Conservation (phyloP, 176 grass and related monocot species). For the Oryza longistaminata region DNA sequence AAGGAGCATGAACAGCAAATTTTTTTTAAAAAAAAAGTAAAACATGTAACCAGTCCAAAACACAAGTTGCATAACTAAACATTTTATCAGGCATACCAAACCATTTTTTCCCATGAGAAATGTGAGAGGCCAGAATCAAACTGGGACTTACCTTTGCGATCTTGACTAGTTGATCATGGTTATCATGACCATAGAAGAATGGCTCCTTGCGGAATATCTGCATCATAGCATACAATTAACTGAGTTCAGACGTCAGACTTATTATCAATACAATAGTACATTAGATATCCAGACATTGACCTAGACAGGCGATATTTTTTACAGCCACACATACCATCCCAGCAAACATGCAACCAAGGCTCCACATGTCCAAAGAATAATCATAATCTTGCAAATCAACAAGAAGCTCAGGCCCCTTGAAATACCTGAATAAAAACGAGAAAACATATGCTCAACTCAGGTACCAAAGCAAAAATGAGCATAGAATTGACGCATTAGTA, state of each 20-base stretch:
- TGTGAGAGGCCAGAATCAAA: background rate
- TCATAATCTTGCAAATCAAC: constrained; percentile 98
- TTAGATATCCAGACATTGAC: constrained; percentile 8
- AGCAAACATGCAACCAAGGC: constrained; percentile 98
- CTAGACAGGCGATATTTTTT: background rate
- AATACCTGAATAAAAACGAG: constrained; percentile 57
- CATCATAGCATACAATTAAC: constrained; percentile 36
- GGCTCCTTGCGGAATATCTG: constrained; percentile 99
- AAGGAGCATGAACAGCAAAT: background rate
- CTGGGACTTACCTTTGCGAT: constrained; percentile 72
- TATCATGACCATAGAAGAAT: constrained; percentile 99
- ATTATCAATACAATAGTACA: constrained; percentile 16
- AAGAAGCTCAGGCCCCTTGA: constrained; percentile 92
- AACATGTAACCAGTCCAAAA: constrained; percentile 3
- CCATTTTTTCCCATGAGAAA: background rate
- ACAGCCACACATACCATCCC: constrained; percentile 73
- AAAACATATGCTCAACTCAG: constrained; percentile 19
- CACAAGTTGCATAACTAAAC: background rate
- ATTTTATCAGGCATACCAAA: background rate
- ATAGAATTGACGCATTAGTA: background rate
- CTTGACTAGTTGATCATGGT: constrained; percentile 97
- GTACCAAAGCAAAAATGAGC: constrained; percentile 22
- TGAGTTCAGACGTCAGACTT: constrained; percentile 9
- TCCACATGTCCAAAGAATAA: constrained; percentile 95
- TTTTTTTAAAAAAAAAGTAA: background rate